Conservation (phyloP, 768 basidiomycete genomes). For the Mycena metata region DNA sequence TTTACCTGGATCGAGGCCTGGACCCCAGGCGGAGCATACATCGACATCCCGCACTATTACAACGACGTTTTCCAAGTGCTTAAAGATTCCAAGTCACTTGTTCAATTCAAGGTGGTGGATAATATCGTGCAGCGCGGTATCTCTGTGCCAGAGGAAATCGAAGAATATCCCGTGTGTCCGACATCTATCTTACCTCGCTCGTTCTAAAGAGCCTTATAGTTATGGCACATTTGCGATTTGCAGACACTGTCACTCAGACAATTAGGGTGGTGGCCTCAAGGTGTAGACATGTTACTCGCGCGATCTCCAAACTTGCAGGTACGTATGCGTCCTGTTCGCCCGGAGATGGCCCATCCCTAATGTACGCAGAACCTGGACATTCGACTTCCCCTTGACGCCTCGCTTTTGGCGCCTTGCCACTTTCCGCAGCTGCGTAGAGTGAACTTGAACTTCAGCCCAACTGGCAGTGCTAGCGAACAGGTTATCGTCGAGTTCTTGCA, state of each 20-base stretch:
- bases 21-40: constrained; percentile 5
- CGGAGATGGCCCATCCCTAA: neutral
- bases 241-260: constrained; percentile 19
- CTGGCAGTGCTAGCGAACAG: constrained; percentile 28
- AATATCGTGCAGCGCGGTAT: neutral
- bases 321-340: neutral
- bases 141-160: neutral
- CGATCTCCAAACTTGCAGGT: constrained; percentile 30
- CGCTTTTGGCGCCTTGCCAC: constrained; percentile 11
- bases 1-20: constrained; percentile 28
- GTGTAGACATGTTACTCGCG: constrained; percentile 4
- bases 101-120: constrained; percentile 20
- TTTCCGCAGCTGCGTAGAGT: constrained; percentile 41
- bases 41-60: constrained; percentile 6
- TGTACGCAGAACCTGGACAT: constrained; percentile 16
- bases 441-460: constrained; percentile 24
- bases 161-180: constrained; percentile 21
- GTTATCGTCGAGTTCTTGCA: constrained; percentile 40
- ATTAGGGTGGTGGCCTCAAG: constrained; percentile 17
- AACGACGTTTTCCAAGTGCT: constrained; percentile 14
- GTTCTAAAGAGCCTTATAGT: neutral
- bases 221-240: constrained; percentile 30
- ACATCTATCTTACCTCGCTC: neutral
- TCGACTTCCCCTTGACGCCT: constrained; percentile 1
- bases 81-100: constrained; percentile 19